phyloP scores from a whole-genome alignment of 139 green algal species.

The Deuterostichococcus epilithicus region DNA sequence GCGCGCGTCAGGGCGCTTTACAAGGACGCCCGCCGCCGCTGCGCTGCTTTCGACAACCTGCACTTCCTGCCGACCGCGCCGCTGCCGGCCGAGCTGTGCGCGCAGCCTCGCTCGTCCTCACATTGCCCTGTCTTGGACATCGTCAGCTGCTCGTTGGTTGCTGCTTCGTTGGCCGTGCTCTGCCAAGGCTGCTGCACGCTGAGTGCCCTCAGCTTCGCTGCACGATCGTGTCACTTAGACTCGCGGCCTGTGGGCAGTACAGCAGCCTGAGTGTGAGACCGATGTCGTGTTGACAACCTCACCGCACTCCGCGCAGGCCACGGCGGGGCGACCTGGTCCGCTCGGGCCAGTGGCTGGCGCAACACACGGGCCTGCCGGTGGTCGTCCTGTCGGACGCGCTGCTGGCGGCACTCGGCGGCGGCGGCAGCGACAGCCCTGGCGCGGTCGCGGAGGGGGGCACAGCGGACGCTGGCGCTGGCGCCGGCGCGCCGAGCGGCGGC shows the following conservation, averaged over 20 bases:
- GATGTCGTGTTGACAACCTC: too few relatives aligned
- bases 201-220: neutral
- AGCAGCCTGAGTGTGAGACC: too few relatives aligned
- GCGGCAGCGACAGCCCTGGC: too few relatives aligned
- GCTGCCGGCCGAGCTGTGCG: neutral
- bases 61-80: slow-evolving; percentile 23
- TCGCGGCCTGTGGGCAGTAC: too few relatives aligned
- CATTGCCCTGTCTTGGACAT: too few relatives aligned
- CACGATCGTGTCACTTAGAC: too few relatives aligned
- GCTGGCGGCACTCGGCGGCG: neutral
- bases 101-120: too few relatives aligned
- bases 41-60: slow-evolving; percentile 60
- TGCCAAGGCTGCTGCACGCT: neutral
- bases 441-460: too few relatives aligned
- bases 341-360: neutral
- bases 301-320: too few relatives aligned
- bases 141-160: neutral
- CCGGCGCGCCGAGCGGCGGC: too few relatives aligned
- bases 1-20: slow-evolving; percentile 50
- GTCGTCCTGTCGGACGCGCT: slow-evolving; percentile 34
- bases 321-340: neutral
- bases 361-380: slow-evolving; percentile 40
- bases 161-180: neutral
- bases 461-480: too few relatives aligned
- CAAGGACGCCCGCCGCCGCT: slow-evolving; percentile 35